A percentile compares a stretch with the other conserved stretches of the same genome.
Evolutionary conservation across 73 alveolate genomes (phyloP).

Genomic region (Paramecium octaurelia): DNA sequence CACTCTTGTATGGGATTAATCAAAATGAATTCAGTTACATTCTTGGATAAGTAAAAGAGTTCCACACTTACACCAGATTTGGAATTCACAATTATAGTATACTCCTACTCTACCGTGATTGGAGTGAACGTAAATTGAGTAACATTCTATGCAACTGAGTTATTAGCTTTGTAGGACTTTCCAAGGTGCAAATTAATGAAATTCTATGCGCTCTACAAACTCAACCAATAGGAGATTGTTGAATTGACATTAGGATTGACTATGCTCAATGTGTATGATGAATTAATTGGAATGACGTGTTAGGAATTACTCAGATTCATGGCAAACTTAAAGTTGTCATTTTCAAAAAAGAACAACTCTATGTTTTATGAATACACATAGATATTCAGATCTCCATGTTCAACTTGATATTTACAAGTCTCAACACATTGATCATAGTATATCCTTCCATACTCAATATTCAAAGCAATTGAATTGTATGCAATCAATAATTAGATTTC

Average conservation of each 20-base stretch:
- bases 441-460: not conserved
- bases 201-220: not conserved
- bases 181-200: not conserved
- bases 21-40: not conserved
- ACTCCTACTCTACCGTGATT: not conserved
- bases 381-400: not conserved
- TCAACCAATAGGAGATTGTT: not conserved
- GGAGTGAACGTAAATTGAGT: not conserved
- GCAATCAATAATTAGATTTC: not conserved
- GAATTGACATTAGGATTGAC: not conserved
- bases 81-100: not conserved
- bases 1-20: not conserved
- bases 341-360: not conserved
- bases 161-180: not conserved
- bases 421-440: not conserved
- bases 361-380: not conserved
- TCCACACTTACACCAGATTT: not conserved
- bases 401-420: not conserved
- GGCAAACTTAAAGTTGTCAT: not conserved
- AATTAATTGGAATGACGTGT: not conserved
- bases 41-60: not conserved
- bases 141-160: not conserved
- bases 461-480: not conserved
- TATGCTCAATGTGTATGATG: not conserved
- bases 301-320: not conserved